Evolutionary conservation across 2,329 filamentous ascomycete species (phyloP), one percentile per base, ranked within the genome.

Genomic region (Nemania sp.): DNA sequence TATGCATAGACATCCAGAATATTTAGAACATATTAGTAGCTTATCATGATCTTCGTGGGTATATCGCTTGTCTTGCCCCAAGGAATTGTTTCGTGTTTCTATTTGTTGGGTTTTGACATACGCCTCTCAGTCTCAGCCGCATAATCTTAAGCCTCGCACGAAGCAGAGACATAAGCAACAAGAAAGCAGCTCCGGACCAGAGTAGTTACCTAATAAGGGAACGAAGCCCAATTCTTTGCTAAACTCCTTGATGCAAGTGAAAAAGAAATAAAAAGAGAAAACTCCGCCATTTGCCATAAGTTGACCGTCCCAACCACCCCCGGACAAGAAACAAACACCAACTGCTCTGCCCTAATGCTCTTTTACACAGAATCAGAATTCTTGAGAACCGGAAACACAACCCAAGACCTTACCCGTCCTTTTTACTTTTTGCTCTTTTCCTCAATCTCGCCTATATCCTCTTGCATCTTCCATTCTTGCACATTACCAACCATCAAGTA

Each of bases 191-290:
- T 54, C 59, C 59, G 32, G 43, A 43, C 64, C 54, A 11, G 49
- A 35, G 4, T 57, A 20, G 47, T 62, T 62, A 47, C 58, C 53
- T 26, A 20, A 11, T 27, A 61, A 24, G 35, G 24, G 56, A 54
- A 64, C 29, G 57, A 67, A 62, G 27, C 55, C 55, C 27, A 70
- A 32, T 38, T 61, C 57, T 66, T 65, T 69, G 67, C 73, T 69
- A 65, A 71, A 73, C 70, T 70, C 72, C 72, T 62, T 68, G 15
- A 74, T 73, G 72, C 66, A 71, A 56, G 49, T 61, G 59, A 45
- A 49, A 66, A 64, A 29, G 41, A 47, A 45, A 67, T 51, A 22
- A 58, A 4, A 24, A 22, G 15, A 18, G 20, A 29, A 57, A 56
- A 62, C 66, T 62, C 70, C 66, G 32, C 61, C 61, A n/a, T 56